Conservation (phyloP, 2,329 filamentous ascomycete species). For the Trichoderma breve region DNA sequence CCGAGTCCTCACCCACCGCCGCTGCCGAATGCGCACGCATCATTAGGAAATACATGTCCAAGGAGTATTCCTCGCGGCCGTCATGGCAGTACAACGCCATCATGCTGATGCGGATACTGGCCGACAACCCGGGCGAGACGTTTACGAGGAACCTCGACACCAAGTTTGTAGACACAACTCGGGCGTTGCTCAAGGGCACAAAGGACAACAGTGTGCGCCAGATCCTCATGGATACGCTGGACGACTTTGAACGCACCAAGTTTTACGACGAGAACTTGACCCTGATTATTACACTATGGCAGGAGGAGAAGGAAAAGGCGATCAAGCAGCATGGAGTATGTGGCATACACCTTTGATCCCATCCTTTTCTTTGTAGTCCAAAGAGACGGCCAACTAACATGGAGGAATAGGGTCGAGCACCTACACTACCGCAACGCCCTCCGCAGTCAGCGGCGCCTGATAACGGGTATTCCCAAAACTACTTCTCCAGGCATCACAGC, state of each 20-base stretch:
- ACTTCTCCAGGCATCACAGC: slow-evolving; percentile 53
- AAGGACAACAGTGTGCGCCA: slow-evolving; percentile 76
- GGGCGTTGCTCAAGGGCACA: slow-evolving; percentile 69
- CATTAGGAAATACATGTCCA: slow-evolving; percentile 79
- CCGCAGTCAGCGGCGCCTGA: slow-evolving; percentile 14
- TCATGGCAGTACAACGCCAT: slow-evolving; percentile 91
- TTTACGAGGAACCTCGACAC: slow-evolving; percentile 91
- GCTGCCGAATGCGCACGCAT: slow-evolving; percentile 76
- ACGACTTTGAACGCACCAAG: slow-evolving; percentile 72
- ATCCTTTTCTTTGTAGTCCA: neutral
- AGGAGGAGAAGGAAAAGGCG: slow-evolving; percentile 73
- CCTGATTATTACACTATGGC: slow-evolving; percentile 81
- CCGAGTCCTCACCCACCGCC: slow-evolving; percentile 85
- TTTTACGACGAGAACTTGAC: slow-evolving; percentile 70
- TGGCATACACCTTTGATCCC: slow-evolving; percentile 4
- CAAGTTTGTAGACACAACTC: slow-evolving; percentile 75
- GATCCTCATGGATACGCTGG: slow-evolving; percentile 82
- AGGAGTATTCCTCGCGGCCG: slow-evolving; percentile 62
- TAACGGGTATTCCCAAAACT: slow-evolving; percentile 51
- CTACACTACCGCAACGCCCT: slow-evolving; percentile 23
- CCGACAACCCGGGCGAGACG: slow-evolving; percentile 83
- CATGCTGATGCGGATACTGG: slow-evolving; percentile 89
- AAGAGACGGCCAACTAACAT: neutral
- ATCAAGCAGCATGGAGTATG: slow-evolving; percentile 52
- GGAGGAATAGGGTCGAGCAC: slow-evolving; percentile 24